Evolutionary conservation across 78 protist species (phyloP), one percentile per base, ranked within the genome.

Genomic region (Corallochytrium limacisporum): DNA sequence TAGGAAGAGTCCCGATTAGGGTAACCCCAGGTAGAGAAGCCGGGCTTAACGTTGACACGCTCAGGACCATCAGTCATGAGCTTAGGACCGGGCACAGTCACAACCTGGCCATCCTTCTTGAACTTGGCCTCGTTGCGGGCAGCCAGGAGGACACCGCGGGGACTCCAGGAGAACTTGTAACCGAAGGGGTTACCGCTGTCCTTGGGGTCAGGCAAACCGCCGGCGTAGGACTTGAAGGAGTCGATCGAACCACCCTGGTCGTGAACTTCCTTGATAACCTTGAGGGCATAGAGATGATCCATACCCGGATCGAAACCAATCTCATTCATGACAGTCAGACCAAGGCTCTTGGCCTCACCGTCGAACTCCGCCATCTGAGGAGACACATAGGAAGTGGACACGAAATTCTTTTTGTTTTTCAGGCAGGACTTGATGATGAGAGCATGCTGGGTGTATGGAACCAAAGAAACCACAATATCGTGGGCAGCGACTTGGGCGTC

Each of bases 171-270:
- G 48, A 84, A 62, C 74, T 79, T 79, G 82, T 84, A 84, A n/a
- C 76, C 84, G 22, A 84, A 46, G 20, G 89, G 84, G 60, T 84
- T 84, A 78, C 62, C 26, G 62, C 35, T 10, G 38, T 0, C n/a
- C 38, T 78, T 71, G 8, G 89, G 89, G 1, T 77, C 85, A 3
- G 89, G 89, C 1, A 84, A 72, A 2, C 89, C 89, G 1, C 89
- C 89, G 35, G 70, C 59, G 71, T 26, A 48, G 15, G 72, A 63
- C 20, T 7, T 0, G 54, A 72, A 72, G 40, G 31, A 22, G 5
- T 18, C 16, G 5, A 69, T 44, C 16, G n/a, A 3, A 2, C 65
- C 63, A 28, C 75, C 75, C 55, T 54, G 20, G 10, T 12, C 62
- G 38, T 62, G 78, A 0, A 61, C 78, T 42, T 72, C 62, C 53